Percentiles rank a stretch among this genome's conserved stretches.
Conservation (phyloP, 805 yeast genomes). For the Yamadazyma takamatsuzukensis region DNA sequence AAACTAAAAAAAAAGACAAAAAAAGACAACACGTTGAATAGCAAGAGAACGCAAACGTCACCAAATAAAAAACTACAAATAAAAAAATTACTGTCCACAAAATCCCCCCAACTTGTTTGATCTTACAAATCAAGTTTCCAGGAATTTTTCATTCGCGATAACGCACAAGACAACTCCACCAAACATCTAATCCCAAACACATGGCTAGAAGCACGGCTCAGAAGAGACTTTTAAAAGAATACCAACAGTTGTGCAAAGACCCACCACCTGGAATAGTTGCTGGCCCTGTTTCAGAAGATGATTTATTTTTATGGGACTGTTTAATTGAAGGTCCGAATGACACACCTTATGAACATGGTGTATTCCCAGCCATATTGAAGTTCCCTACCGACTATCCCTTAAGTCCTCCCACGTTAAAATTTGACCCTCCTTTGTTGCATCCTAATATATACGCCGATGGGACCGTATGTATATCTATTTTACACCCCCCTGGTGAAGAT, state of each 20-base stretch:
- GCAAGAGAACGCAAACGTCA: no score
- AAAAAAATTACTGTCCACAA: no score
- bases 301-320: slow-evolving; percentile 81
- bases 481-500: slow-evolving; percentile 96
- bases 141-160: no score
- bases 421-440: slow-evolving; percentile 80
- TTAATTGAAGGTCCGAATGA: slow-evolving; percentile 78
- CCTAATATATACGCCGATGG: slow-evolving; percentile 95
- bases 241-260: slow-evolving; percentile 78
- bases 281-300: slow-evolving; percentile 76
- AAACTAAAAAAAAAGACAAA: no score
- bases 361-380: slow-evolving; percentile 69
- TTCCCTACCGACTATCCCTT: slow-evolving; percentile 82
- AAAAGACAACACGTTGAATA: no score
- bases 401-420: slow-evolving; percentile 72
- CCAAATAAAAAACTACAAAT: no score
- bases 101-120: no score
- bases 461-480: slow-evolving; percentile 89
- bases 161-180: no score
- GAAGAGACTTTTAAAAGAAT: slow-evolving; percentile 80
- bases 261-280: slow-evolving; percentile 96
- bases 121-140: no score
- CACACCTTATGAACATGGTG: slow-evolving; percentile 83
- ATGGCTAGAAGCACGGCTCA: slow-evolving; percentile 64
- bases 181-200: no score